Evolutionary conservation across 2,329 filamentous ascomycete genomes (phyloP), one percentile per base, ranked within the genome.

Genomic region (Aspergillus eucalypticola): DNA sequence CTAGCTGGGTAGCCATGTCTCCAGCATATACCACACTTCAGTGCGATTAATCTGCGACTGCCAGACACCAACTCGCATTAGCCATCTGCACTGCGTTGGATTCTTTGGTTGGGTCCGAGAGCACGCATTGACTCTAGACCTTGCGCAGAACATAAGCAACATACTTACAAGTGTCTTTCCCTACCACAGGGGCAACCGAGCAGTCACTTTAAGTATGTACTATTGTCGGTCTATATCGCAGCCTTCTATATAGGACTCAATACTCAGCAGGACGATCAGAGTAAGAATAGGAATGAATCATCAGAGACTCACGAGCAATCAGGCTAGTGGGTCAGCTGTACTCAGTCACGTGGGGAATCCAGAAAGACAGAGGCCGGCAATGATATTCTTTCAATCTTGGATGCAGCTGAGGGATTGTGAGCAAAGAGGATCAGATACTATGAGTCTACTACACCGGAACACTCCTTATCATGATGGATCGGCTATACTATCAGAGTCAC

Each of bases 1-100:
- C 82, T 6, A 92, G 82, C 63, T 84, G 82, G 38, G 82, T 78
- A 59, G 86, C 82, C 88, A 90, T 91, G 19, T 42, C 29, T n/a
- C 38, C 38, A 3, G 3, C 8, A 23, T 44, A 44, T 15, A 44
- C 10, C 10, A n/a, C 10, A 21, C 25, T 15, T 27, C 17, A 39
- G 32, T 17, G 50, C 17, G 49, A 39, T 23, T 27, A 29, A 29
- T 59, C 52, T 42, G 51, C 44, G 21, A 48, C 32, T 46, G 38
- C 7, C 42, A 48, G 44, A 13, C 32, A 39, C 44, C 21, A 25
- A 17, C 13, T 17, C 15, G 41, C 48, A 32, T 55, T 13, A 25
- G 35, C n/a, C 3, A 48, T 25, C 39, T 46, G 25, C 15, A 13
- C 46, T 29, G 8, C 46, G 15, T 15, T 4, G 25, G 8, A 19